These are phyloP conservation scores for Termitomyces sp. DNA, from an alignment of 768 basidiomycete species.

Conservation along the genomic window DNA sequence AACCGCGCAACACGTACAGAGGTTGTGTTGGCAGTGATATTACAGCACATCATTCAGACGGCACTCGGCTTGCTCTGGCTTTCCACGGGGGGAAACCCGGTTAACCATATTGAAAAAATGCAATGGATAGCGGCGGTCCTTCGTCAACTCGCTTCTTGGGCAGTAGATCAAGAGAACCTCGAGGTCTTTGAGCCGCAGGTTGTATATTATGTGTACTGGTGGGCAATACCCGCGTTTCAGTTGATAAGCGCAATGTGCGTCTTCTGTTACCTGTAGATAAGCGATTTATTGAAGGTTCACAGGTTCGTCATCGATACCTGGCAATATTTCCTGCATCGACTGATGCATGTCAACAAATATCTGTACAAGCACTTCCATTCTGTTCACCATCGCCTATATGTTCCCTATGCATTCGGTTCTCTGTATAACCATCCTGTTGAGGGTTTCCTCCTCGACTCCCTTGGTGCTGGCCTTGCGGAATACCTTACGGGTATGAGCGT, in stretches of 20 bases:
- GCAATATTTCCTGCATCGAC: slow-evolving; percentile 95
- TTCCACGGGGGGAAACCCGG: slow-evolving; percentile 30
- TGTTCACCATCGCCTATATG: slow-evolving; percentile 92
- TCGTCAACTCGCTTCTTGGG: slow-evolving; percentile 27
- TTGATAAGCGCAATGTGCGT: slow-evolving; percentile 81
- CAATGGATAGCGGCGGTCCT: slow-evolving; percentile 35
- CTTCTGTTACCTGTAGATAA: not conserved
- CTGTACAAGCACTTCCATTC: slow-evolving; percentile 91
- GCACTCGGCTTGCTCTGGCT: slow-evolving; percentile 66
- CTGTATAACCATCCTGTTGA: slow-evolving; percentile 97
- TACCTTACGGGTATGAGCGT: slow-evolving; percentile 57
- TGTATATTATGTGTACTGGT: slow-evolving; percentile 83
- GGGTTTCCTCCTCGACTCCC: slow-evolving; percentile 83
- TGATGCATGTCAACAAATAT: slow-evolving; percentile 86
- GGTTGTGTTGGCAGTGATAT: slow-evolving; percentile 75
- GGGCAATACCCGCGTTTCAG: slow-evolving; percentile 75
- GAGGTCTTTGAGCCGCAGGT: slow-evolving; percentile 31
- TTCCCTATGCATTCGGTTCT: slow-evolving; percentile 95
- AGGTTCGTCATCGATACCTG: slow-evolving; percentile 96
- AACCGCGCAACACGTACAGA: slow-evolving; percentile 69
- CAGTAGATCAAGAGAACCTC: slow-evolving; percentile 38
- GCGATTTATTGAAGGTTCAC: not conserved
- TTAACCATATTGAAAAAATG: slow-evolving; percentile 37
- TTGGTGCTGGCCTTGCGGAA: slow-evolving; percentile 79
- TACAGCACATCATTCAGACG: slow-evolving; percentile 88